Evolutionary conservation across 2,329 filamentous ascomycete species (phyloP).

Genomic region (Fusarium foetens): DNA sequence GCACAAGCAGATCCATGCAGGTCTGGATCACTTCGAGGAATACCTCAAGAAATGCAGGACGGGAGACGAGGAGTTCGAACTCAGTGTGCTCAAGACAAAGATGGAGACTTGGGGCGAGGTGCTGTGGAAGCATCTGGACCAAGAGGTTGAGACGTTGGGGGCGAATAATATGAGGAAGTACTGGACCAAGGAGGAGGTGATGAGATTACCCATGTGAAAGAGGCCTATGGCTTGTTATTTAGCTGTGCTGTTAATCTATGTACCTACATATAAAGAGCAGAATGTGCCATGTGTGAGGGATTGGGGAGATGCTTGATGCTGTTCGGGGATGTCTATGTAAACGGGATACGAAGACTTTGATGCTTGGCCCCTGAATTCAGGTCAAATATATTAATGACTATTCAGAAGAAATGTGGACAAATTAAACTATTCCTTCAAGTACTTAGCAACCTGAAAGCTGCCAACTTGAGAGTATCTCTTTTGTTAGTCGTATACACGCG

Average conservation of each 20-base stretch:
- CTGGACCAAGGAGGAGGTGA: constrained; percentile 82
- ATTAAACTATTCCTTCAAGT: no score
- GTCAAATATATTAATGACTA: rapidly evolving
- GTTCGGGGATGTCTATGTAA: not conserved
- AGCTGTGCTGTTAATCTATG: constrained; percentile 3
- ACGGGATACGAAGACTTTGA: not conserved
- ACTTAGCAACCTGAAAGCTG: no score
- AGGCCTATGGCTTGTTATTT: not conserved
- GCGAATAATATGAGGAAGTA: constrained; percentile 87
- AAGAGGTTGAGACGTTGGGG: constrained; percentile 80
- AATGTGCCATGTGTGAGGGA: not conserved
- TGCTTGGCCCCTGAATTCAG: rapidly evolving
- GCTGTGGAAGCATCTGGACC: constrained; percentile 83
- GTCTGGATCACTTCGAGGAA: constrained; percentile 72
- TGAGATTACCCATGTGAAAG: constrained; percentile 71
- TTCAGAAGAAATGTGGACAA: no score
- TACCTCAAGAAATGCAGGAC: constrained; percentile 72
- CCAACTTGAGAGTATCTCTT: not conserved
- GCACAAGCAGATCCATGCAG: constrained; percentile 81
- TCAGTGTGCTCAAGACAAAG: constrained; percentile 70
- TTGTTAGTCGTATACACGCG: not conserved
- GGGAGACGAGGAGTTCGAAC: constrained; percentile 70
- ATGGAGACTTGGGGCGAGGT: constrained; percentile 84
- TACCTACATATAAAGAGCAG: constrained; percentile 4
- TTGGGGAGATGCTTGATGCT: not conserved